Evolutionary conservation across 495 filamentous ascomycete species (phyloP), one percentile per base, ranked within the genome.

Genomic region (Penicillium parvum): DNA sequence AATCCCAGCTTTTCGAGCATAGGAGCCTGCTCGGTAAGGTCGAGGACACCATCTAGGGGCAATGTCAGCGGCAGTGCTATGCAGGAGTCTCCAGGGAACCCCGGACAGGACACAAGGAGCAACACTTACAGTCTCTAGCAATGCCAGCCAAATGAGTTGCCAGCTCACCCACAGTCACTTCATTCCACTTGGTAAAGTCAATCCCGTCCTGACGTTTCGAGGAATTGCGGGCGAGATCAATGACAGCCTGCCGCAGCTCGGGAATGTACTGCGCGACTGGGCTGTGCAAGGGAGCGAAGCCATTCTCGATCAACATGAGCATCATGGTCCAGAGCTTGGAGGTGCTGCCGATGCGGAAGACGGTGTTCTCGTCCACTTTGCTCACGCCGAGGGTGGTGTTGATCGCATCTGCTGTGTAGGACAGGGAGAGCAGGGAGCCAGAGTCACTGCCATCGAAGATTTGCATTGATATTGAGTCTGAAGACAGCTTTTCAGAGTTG

Each of bases 81-180:
- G 16, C 5, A 23, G 11, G 85, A 21, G 88, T 70, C 7, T 8
- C 2, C 14, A 7, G 20, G 28, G 19, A 11, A 14, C 8, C 23
- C 22, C 5, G n/a, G 86, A 56, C 37, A 94, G 18, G 17, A n/a
- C 9, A 8, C 8, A 29, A 4, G 4, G 0, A 43, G 26, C 9
- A 45, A 50, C 36, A 49, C 48, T 2, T 47, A 53, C 62, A 69
- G n/a, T 77, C 69, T 50, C 74, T 58, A 11, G 64, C 49, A 18
- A 76, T 64, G 3, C 75, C 78, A 8, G 75, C 63, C 35, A 75
- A 48, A 38, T 82, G 78, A 41, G 68, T 71, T 0, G 75, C 74
- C 23, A 83, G 48, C 7, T 68, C 61, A 2, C 73, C 71, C 10
- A 82, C 58, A 0, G 77, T 82, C 21, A 81, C 61, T 16, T 75